Percentiles rank a stretch among this genome's conserved stretches.
Evolutionary conservation across 2,329 filamentous ascomycete genomes (phyloP).

Genomic region (Pseudogymnoascus sp.): DNA sequence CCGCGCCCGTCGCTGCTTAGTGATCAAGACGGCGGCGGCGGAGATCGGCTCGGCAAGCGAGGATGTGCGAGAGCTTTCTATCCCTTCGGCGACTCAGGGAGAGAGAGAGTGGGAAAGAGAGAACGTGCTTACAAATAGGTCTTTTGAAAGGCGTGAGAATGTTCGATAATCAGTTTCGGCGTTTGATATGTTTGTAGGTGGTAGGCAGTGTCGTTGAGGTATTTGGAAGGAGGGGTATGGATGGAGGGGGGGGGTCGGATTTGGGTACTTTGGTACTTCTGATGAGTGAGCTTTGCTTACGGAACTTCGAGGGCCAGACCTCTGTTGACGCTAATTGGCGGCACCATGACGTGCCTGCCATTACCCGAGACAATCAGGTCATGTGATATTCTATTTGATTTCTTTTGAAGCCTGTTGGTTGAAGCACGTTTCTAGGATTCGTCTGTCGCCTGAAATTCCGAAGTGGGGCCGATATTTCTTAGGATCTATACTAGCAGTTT

Average conservation of each 20-base stretch:
- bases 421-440: no score
- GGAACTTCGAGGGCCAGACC: not conserved
- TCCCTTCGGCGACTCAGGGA: not conserved
- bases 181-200: not conserved
- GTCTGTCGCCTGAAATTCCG: no score
- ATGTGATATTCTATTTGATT: not conserved
- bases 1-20: not conserved
- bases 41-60: not conserved
- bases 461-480: no score
- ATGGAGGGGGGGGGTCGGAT: not conserved
- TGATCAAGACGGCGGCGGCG: not conserved
- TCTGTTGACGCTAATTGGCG: not conserved
- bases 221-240: not conserved
- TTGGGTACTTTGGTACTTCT: slow-evolving; percentile 1
- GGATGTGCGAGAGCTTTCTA: not conserved
- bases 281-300: slow-evolving; percentile 4
- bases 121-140: not conserved
- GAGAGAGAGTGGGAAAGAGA: not conserved
- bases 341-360: not conserved
- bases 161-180: not conserved
- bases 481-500: no score
- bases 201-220: not conserved
- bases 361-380: not conserved
- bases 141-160: not conserved
- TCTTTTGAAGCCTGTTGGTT: no score